Base-by-base conservation (phyloP, 1,284 basidiomycete species). In the Melampsora larici-populina region DNA sequence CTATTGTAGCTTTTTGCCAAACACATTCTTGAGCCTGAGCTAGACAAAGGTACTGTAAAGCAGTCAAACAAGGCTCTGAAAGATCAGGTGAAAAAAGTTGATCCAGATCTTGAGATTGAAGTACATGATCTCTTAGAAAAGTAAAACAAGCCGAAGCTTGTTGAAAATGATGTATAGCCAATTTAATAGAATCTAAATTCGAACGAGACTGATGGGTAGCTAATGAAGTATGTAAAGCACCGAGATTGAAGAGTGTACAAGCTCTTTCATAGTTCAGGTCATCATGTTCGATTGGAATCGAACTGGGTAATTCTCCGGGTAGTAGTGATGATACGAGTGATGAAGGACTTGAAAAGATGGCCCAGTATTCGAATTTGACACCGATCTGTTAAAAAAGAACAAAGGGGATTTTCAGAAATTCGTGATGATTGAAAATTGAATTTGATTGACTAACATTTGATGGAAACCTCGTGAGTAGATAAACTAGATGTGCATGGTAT, bases 1-100 rank as follows among this genome's bases (percentile, higher is more conserved):
- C 91, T 79, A 93, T 85, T 79, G 92, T 90, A 7, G 94, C 95
- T 81, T 91, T 89, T 83, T 97, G 94, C 95, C 96, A 98, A 73
- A 90, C 92, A 82, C 94, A 97, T 85, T 99, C 96, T 82, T 98
- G 95, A 0, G 94, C 95, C 85, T 98, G 94, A 0, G 94, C 94
- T 0, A 97, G 87, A 88, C 94, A 92, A 74, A 97, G 87, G 80
- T 86, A 88, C 81, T 92, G 88, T 29, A 98, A 82, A 29, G 89
- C 87, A 62, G 86, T 86, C 29, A 94, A 36, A 74, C 63, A 74
- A 3, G 62, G 49, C 9, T 66, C n/a, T 13, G 72, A 74, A 17
- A 96, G 86, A 84, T 96, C 92, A 31, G 86, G 81, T 83, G 82
- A 49, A 63, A 55, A n/a, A 46, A n/a, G 72, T 48, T 24, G 62